These are phyloP conservation scores for Leccinum proximum DNA, from an alignment of 1,284 basidiomycete species.

Conservation along the genomic window DNA sequence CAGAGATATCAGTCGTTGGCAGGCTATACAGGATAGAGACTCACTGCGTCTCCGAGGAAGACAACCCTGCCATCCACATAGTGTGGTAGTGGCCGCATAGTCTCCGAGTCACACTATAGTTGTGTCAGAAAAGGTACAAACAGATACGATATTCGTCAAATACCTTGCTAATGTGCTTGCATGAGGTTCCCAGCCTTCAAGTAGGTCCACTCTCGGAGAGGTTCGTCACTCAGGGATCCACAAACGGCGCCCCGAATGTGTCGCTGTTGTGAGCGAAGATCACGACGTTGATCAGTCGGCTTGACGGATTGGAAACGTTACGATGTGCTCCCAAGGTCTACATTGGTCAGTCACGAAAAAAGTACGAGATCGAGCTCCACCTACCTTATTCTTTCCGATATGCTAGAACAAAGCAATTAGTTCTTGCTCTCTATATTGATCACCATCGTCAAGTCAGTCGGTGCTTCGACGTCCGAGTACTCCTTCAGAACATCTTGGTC, in stretches of 20 bases:
- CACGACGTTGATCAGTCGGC: conserved; percentile 39
- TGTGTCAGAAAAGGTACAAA: conserved; percentile 2
- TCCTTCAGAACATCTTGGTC: conserved; percentile 12
- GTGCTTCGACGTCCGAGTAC: conserved; percentile 33
- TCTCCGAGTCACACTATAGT: conserved; percentile 15
- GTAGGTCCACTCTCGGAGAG: conserved; percentile 30
- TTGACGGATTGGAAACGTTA: no score
- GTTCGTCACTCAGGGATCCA: conserved; percentile 35
- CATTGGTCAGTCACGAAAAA: no score
- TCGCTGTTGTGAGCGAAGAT: conserved; percentile 32
- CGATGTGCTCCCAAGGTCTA: no score
- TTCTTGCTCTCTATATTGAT: conserved; percentile 1
- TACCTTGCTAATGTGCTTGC: conserved; percentile 41
- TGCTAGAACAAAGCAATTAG: conserved; percentile 31
- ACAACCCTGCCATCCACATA: conserved; percentile 28
- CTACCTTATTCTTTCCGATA: conserved; percentile 36
- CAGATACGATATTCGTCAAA: neutral
- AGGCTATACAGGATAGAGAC: neutral
- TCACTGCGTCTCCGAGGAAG: conserved; percentile 36
- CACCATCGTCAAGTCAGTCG: conserved; percentile 36
- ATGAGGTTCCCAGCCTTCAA: conserved; percentile 40
- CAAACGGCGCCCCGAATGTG: conserved; percentile 35
- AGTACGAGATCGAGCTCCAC: no score
- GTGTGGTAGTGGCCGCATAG: conserved; percentile 28
- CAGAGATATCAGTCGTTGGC: neutral